Conservation (phyloP, 345 rosid genomes). For the Bruguiera gymnorhiza region DNA sequence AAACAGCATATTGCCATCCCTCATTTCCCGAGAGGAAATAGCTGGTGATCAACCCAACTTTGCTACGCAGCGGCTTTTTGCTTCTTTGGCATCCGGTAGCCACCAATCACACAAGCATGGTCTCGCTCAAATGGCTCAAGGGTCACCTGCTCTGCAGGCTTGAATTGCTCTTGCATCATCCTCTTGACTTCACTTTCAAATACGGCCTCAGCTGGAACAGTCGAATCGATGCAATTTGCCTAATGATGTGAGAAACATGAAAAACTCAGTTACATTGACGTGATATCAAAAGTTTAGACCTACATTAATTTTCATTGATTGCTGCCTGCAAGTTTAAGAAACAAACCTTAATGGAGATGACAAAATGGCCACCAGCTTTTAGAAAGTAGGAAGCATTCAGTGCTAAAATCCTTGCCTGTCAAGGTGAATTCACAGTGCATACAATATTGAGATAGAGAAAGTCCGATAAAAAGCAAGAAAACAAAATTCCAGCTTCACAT, state of each 20-base stretch:
- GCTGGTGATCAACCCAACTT: neutral
- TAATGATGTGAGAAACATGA: slow-evolving; percentile 6
- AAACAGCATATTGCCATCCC: no score
- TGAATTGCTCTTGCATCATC: slow-evolving; percentile 81
- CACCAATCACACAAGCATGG: slow-evolving; percentile 93
- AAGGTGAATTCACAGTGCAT: neutral
- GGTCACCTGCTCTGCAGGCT: slow-evolving; percentile 82
- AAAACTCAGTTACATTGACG: no score
- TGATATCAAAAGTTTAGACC: no score
- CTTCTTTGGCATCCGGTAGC: slow-evolving; percentile 82
- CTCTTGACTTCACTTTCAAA: slow-evolving; percentile 86
- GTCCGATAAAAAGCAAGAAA: neutral
- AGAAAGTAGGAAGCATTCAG: slow-evolving; percentile 79
- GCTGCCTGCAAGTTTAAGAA: neutral
- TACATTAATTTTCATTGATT: no score
- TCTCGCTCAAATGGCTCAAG: slow-evolving; percentile 95
- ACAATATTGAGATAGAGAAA: neutral
- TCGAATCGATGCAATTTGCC: slow-evolving; percentile 96
- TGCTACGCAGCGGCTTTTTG: slow-evolving; percentile 42
- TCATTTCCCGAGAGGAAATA: neutral
- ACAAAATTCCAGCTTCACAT: no score
- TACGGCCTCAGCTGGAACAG: slow-evolving; percentile 79
- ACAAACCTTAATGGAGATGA: slow-evolving; percentile 93
- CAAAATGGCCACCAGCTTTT: slow-evolving; percentile 95
- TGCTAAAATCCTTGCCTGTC: slow-evolving; percentile 90